Conservation (phyloP, 2,329 filamentous ascomycete species). For the Penicillium sp. region DNA sequence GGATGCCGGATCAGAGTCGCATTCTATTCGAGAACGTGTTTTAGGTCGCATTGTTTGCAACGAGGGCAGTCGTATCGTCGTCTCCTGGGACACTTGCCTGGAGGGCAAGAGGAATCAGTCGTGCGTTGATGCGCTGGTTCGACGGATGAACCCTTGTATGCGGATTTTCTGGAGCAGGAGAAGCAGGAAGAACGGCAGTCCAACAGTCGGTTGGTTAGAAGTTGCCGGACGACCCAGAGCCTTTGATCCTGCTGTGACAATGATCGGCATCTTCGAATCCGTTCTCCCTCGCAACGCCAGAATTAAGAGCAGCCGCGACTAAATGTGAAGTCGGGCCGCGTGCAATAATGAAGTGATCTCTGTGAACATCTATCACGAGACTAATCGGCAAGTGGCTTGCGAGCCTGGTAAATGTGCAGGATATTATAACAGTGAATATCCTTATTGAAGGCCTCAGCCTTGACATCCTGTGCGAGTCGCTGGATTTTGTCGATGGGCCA, state of each 20-base stretch:
- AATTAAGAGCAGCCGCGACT: not conserved
- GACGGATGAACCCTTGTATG: not conserved
- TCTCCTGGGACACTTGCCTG: not conserved
- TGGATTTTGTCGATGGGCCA: conserved; percentile 64
- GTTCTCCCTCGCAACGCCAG: not conserved
- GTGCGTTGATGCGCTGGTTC: not conserved
- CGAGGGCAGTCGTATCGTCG: not conserved
- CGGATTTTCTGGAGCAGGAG: not conserved
- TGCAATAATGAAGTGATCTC: not conserved
- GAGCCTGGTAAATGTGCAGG: conserved; percentile 45
- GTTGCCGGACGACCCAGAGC: not conserved
- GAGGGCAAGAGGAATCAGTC: not conserved
- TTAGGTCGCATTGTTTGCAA: not conserved
- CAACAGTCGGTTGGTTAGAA: not conserved
- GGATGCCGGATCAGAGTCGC: not conserved
- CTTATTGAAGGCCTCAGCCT: conserved; percentile 66
- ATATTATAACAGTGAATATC: conserved; percentile 68
- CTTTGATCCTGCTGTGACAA: not conserved
- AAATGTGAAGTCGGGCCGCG: not conserved
- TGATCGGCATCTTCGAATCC: not conserved
- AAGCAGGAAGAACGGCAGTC: not conserved
- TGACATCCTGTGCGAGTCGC: conserved; percentile 61
- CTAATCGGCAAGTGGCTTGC: conserved; percentile 32
- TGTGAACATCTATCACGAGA: not conserved
- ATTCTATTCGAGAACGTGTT: not conserved